Conservation (phyloP, 768 basidiomycete genomes). For the Lactarius indigo region DNA sequence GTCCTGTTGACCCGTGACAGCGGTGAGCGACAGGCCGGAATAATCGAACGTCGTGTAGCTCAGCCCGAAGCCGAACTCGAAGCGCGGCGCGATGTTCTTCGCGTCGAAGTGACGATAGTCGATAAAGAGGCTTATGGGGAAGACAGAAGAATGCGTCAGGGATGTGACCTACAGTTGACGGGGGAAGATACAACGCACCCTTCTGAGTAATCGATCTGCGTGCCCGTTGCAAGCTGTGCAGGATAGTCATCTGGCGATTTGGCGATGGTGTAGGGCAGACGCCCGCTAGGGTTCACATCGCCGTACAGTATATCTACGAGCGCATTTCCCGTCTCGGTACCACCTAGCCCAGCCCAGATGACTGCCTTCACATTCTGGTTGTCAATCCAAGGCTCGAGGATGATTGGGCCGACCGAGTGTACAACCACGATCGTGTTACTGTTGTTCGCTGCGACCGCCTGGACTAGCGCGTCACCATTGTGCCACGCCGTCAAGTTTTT, state of each 20-base stretch:
- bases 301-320: slow-evolving; percentile 80
- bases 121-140: slow-evolving; percentile 28
- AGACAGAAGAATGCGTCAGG: background rate
- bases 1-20: slow-evolving; percentile 36
- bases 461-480: slow-evolving; percentile 39
- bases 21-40: slow-evolving; percentile 48
- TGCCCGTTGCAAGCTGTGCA: slow-evolving; percentile 36
- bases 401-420: slow-evolving; percentile 72
- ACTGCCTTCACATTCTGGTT: slow-evolving; percentile 70
- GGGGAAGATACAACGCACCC: slow-evolving; percentile 25
- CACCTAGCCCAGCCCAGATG: slow-evolving; percentile 51
- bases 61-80: slow-evolving; percentile 87
- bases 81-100: slow-evolving; percentile 72
- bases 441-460: slow-evolving; percentile 59
- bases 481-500: slow-evolving; percentile 41
- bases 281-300: slow-evolving; percentile 65
- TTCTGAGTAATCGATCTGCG: slow-evolving; percentile 61
- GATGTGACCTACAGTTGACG: slow-evolving; percentile 10
- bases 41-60: slow-evolving; percentile 83
- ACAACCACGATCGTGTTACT: slow-evolving; percentile 78
- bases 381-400: slow-evolving; percentile 63
- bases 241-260: slow-evolving; percentile 51
- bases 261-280: slow-evolving; percentile 69
- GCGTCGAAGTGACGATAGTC: slow-evolving; percentile 41
- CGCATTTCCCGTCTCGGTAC: slow-evolving; percentile 62